Evolutionary conservation across 768 basidiomycete genomes (phyloP), one percentile per base, ranked within the genome.

Genomic region (Tulasnella sp.): DNA sequence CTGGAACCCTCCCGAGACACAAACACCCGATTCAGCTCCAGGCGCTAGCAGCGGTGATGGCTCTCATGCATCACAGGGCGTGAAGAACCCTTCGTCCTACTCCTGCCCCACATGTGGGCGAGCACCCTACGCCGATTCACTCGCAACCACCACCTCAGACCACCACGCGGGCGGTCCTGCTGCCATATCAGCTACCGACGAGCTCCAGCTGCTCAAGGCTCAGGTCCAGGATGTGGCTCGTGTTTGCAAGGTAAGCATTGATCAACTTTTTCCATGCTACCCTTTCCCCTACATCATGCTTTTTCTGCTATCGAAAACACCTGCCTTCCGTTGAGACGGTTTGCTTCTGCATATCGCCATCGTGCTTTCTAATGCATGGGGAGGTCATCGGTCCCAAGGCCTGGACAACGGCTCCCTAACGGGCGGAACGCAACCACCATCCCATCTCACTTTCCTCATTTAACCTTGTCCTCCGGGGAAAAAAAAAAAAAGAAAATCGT

Each of bases 141-240:
- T 42, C 42, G 42, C 42, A 42, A 42, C 9, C 29, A 38, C 22
- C 73, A 31, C 40, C 67, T 31, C 71, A 72, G 40, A 71, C 86
- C 86, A 49, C 84, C 85, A 17, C 88, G 88, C 1, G 88, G 14
- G 12, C 17, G 19, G 31, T 29, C 88, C 89, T 81, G 86, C 86
- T 79, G 88, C 88, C 71, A 86, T 90, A 86, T 89, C 87, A 77
- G 89, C 89, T n/a, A 88, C 90, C 15, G 89, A 93, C 82, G 93
- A 95, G 83, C 86, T 94, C 42, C 88, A 87, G 79, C 83, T 93
- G 42, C 87, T 95, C 76, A 93, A 93, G 82, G 91, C 92, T 34
- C 93, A 94, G 83, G 92, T 94, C 0, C 91, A 93, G 84, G 86
- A 93, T 79, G 91, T 93, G 64, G 91, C 91, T 25, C 85, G 91